phyloP scores from a whole-genome alignment of 805 yeast genomes.

The Metschnikowia lunata region DNA sequence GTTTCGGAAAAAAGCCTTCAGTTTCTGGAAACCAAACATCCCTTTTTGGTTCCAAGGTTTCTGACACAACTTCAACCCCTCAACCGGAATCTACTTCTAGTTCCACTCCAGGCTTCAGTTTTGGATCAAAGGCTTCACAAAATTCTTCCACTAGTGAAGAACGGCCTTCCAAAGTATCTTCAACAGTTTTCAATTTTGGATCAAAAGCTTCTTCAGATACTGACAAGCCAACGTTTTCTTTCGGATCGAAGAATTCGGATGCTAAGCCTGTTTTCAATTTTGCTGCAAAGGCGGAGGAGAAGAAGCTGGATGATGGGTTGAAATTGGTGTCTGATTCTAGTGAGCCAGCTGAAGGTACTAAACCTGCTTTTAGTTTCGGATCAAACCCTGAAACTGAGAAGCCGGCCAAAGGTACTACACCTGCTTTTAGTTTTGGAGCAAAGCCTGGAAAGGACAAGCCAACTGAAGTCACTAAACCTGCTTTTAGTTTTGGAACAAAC shows the following conservation, averaged over 20 bases:
- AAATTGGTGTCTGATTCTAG: not conserved
- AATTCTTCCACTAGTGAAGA: not conserved
- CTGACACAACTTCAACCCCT: not conserved
- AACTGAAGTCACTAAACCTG: not conserved
- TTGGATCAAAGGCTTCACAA: not conserved
- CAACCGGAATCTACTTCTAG: not conserved
- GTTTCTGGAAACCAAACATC: not conserved
- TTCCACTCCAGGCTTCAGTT: not conserved
- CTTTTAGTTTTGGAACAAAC: slow-evolving; percentile 1
- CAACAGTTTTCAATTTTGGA: not conserved
- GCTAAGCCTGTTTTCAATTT: slow-evolving; percentile 1
- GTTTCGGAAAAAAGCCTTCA: not conserved
- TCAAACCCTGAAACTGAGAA: not conserved
- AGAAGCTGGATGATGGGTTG: too few relatives aligned
- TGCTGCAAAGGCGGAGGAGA: not conserved
- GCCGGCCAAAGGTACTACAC: not conserved
- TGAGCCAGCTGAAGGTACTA: not conserved
- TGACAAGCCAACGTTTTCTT: slow-evolving; percentile 2
- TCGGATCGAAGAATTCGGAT: not conserved
- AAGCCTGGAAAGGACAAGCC: not conserved
- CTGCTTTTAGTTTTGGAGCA: not conserved
- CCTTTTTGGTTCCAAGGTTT: not conserved
- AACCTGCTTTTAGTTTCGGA: not conserved
- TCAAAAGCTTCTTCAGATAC: not conserved
- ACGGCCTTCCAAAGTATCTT: too few relatives aligned